Base-by-base conservation (phyloP, 2,329 filamentous ascomycete species). In the Fusarium sp. region DNA sequence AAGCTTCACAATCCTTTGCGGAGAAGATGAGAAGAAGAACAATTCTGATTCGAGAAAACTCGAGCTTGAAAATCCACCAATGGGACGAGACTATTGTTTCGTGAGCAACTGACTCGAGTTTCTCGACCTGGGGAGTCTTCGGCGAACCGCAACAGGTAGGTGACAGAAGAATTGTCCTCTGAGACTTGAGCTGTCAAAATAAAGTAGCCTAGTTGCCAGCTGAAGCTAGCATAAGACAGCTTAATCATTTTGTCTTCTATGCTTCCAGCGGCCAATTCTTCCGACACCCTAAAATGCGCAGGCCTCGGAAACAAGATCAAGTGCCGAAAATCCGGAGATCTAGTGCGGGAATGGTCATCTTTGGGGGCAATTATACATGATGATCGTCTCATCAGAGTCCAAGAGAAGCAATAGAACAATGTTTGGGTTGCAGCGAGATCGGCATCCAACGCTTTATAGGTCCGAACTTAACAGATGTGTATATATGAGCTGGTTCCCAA, bases 251-350 rank as follows among this genome's bases (percentile, higher is more conserved):
- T 18, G 32, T 34, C 32, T 18, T 10, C 16, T n/a, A n/a, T n/a
- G 18, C 5, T 37, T 37, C 11, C 10, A n/a, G 6, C 34, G 34
- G 34, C 18, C 18, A n/a, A 37, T 37, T n/a, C 34, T 37, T 37
- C 34, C 11, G 18, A 37, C 34, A 37, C 18, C 34, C 8, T n/a
- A 9, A n/a, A 9, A n/a, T 37, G 34, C 10, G 34, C 18, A 37
- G 47, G 41, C 4, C 45, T 66, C 63, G 47, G 61, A 24, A 61
- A 44, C 46, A 14, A 49, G 55, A 66, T 61, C 11, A 55, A 61
- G 30, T 61, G 22, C 63, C 63, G 55, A 45, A 27, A 37, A 32
- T 13, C 11, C 16, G 29, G 32, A 22, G 14, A 24, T 55, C 14
- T 14, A 9, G 13, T 22, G 27, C 22, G 20, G 18, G 30, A 16